These are phyloP conservation scores for Coemansia sp. DNA, from an alignment of 192 early-diverging fungal species.

Conservation along the genomic window DNA sequence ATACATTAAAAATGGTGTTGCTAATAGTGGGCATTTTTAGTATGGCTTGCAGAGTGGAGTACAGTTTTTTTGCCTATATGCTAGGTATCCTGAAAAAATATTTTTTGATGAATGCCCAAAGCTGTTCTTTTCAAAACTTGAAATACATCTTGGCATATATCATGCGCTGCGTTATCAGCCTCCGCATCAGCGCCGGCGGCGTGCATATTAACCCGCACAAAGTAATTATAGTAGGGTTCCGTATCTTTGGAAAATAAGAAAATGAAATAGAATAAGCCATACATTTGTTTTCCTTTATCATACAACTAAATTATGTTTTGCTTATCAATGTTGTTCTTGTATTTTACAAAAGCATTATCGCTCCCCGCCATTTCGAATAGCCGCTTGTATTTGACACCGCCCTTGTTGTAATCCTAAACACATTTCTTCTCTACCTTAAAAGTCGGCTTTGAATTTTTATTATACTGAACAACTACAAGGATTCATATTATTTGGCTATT, in stretches of 20 bases:
- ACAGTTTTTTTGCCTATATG: background rate
- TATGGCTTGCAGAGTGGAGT: slow-evolving; percentile 1
- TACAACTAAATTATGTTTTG: background rate
- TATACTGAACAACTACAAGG: background rate
- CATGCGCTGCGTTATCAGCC: background rate
- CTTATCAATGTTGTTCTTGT: background rate
- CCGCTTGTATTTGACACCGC: background rate
- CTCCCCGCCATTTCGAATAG: background rate
- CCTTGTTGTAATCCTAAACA: background rate
- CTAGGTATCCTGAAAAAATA: background rate
- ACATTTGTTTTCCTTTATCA: background rate
- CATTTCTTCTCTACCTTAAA: background rate
- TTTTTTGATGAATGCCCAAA: background rate
- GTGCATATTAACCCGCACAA: slow-evolving; percentile 11
- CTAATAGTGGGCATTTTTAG: background rate
- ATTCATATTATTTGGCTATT: background rate
- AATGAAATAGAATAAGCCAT: background rate
- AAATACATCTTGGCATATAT: background rate
- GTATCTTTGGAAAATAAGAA: background rate
- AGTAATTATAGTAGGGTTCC: background rate
- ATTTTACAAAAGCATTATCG: background rate
- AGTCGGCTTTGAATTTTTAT: background rate
- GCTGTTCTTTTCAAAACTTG: background rate
- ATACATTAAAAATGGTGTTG: background rate
- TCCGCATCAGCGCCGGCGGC: background rate